A percentile compares a stretch with the other conserved stretches of the same genome.
These are phyloP conservation scores for Pythium aristosporum DNA, from an alignment of 352 stramenopile species.

Conservation along the genomic window DNA sequence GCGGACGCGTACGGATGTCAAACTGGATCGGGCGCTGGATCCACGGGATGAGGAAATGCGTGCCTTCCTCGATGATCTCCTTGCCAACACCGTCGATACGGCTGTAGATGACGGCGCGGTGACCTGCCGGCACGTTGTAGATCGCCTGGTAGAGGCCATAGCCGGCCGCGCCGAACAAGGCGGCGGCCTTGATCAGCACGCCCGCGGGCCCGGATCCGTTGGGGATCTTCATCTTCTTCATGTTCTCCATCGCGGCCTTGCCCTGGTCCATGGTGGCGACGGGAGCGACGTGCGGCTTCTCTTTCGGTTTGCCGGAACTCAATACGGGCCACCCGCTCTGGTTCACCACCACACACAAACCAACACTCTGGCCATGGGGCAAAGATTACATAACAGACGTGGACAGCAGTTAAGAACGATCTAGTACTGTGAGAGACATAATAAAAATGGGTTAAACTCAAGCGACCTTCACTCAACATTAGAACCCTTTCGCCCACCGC, in stretches of 20 bases:
- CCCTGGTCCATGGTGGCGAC: conserved; percentile 25
- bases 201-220: conserved; percentile 54
- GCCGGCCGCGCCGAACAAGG: conserved; percentile 54
- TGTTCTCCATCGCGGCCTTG: conserved; percentile 68
- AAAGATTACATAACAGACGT: conserved; percentile 7
- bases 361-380: conserved; percentile 12
- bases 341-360: conserved; percentile 31
- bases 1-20: conserved; percentile 91
- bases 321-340: conserved; percentile 23
- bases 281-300: not conserved
- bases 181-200: conserved; percentile 62
- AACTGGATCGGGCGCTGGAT: conserved; percentile 97
- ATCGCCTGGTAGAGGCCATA: conserved; percentile 85
- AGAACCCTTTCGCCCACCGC: not conserved
- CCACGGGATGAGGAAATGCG: conserved; percentile 98
- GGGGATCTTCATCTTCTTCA: conserved; percentile 90
- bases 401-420: conserved; percentile 17
- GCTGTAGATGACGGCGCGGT: conserved; percentile 90
- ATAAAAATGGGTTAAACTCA: conserved; percentile 12
- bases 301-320: conserved; percentile 2
- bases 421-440: conserved; percentile 7
- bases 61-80: conserved; percentile 89
- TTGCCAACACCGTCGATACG: conserved; percentile 84
- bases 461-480: conserved; percentile 21
- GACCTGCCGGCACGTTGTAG: conserved; percentile 87